phyloP scores from a whole-genome alignment of 306 rosid species.

The Lathyrus aphaca region DNA sequence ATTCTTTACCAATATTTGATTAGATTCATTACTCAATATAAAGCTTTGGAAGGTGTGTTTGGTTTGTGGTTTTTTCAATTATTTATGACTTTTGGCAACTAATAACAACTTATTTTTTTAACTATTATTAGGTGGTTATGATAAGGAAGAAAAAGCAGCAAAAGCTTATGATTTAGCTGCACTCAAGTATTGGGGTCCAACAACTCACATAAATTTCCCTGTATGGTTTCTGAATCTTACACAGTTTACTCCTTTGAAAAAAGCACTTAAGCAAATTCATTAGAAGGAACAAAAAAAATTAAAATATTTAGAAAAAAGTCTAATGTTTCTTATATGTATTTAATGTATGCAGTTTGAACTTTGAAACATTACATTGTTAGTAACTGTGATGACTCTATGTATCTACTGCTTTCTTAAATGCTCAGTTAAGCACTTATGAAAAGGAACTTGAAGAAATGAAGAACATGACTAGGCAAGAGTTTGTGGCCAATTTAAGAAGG shows the following conservation, averaged over 20 bases:
- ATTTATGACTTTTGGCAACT: conserved; percentile 27
- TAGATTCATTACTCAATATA: conserved; percentile 28
- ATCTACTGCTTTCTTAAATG: conserved; percentile 43
- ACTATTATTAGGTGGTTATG: conserved; percentile 86
- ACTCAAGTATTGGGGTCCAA: conserved; percentile 97
- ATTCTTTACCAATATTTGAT: conserved; percentile 34
- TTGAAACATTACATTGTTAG: conserved; percentile 36
- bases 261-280: neutral
- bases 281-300: neutral
- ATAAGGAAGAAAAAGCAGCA: conserved; percentile 98
- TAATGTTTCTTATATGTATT: conserved; percentile 7
- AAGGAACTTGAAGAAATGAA: conserved; percentile 96
- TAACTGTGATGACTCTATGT: conserved; percentile 36
- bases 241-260: conserved; percentile 38
- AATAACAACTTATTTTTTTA: neutral
- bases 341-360: conserved; percentile 37
- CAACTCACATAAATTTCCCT: conserved; percentile 95
- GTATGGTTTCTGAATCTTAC: conserved; percentile 54
- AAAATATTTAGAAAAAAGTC: conserved; percentile 23
- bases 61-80: conserved; percentile 22
- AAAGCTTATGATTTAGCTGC: conserved; percentile 98
- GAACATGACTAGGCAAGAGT: conserved; percentile 93
- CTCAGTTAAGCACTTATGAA: conserved; percentile 79
- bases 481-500: conserved; percentile 99
- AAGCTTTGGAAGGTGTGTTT: conserved; percentile 50